These are phyloP conservation scores for Coemansia sp. DNA, from an alignment of 371 early-diverging fungal species.

Conservation along the genomic window DNA sequence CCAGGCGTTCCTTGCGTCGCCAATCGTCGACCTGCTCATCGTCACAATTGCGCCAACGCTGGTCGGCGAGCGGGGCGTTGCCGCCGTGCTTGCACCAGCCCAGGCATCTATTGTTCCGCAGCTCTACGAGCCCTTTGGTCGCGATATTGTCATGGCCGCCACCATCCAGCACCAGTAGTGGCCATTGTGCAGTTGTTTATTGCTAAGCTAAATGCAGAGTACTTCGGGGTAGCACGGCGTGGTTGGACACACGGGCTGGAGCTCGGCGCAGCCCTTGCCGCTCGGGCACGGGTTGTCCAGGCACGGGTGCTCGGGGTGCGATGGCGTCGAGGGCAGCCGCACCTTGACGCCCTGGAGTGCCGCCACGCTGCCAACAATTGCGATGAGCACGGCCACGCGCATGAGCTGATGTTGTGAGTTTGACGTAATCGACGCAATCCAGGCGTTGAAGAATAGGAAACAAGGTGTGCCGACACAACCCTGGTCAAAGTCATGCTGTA, in stretches of 20 bases:
- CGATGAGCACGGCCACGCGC: not conserved
- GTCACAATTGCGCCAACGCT: slow-evolving; percentile 79
- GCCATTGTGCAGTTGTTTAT: not conserved
- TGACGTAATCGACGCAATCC: too few species aligned
- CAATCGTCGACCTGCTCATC: slow-evolving; percentile 60
- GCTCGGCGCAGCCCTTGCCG: slow-evolving; percentile 7
- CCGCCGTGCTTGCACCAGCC: slow-evolving; percentile 33
- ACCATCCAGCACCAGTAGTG: not conserved
- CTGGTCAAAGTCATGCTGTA: too few species aligned
- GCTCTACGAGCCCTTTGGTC: slow-evolving; percentile 18
- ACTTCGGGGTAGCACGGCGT: slow-evolving; percentile 6
- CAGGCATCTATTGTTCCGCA: slow-evolving; percentile 7
- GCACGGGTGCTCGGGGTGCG: slow-evolving; percentile 8
- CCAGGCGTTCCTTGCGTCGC: slow-evolving; percentile 58
- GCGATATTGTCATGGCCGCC: slow-evolving; percentile 5
- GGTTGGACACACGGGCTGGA: slow-evolving; percentile 10
- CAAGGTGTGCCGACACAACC: too few species aligned
- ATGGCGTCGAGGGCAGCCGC: not conserved
- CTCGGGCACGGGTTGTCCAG: slow-evolving; percentile 5
- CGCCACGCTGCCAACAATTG: not conserved
- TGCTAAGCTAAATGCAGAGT: not conserved
- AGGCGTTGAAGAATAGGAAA: too few species aligned
- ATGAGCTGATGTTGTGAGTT: not conserved
- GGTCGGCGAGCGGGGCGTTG: slow-evolving; percentile 65
- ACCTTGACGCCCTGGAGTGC: not conserved